These are phyloP conservation scores for Phytopythium helicoides DNA, from an alignment of 352 stramenopile genomes.

Conservation along the genomic window DNA sequence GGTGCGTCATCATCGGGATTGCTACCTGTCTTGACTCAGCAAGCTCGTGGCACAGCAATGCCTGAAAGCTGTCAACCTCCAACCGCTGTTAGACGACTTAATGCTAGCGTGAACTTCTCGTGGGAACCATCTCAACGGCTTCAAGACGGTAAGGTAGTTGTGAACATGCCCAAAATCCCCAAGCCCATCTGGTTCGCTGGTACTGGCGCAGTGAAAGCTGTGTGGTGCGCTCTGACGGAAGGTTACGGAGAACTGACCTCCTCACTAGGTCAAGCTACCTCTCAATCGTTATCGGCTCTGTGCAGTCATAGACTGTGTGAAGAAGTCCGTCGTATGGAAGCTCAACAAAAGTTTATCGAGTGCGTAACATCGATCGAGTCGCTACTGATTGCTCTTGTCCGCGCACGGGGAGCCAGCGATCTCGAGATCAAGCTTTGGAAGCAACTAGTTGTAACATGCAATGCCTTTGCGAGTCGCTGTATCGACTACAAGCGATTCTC, in stretches of 20 bases:
- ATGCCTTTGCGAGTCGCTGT: slow-evolving; percentile 82
- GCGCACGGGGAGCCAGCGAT: slow-evolving; percentile 44
- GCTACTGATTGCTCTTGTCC: slow-evolving; percentile 67
- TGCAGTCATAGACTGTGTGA: slow-evolving; percentile 69
- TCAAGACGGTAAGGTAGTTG: slow-evolving; percentile 55
- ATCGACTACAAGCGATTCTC: slow-evolving; percentile 84
- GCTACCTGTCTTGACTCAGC: neutral
- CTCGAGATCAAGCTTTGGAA: slow-evolving; percentile 82
- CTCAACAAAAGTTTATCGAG: slow-evolving; percentile 70
- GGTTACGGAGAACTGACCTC: slow-evolving; percentile 31
- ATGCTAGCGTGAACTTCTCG: slow-evolving; percentile 45
- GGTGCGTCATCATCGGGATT: neutral
- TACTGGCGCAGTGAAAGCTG: slow-evolving; percentile 73
- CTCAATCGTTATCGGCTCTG: slow-evolving; percentile 9
- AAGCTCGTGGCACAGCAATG: too few species aligned
- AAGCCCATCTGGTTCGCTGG: slow-evolving; percentile 85
- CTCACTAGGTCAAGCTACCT: slow-evolving; percentile 5
- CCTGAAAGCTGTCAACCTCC: neutral
- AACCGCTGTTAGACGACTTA: neutral
- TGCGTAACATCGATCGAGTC: slow-evolving; percentile 82
- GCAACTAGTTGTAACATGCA: slow-evolving; percentile 89
- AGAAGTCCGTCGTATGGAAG: slow-evolving; percentile 78
- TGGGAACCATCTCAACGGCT: slow-evolving; percentile 64
- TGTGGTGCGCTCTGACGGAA: slow-evolving; percentile 75
- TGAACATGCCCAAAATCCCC: slow-evolving; percentile 82